These are phyloP conservation scores for Catharanthus roseus DNA, from an alignment of 257 asterid species.

Conservation along the genomic window DNA sequence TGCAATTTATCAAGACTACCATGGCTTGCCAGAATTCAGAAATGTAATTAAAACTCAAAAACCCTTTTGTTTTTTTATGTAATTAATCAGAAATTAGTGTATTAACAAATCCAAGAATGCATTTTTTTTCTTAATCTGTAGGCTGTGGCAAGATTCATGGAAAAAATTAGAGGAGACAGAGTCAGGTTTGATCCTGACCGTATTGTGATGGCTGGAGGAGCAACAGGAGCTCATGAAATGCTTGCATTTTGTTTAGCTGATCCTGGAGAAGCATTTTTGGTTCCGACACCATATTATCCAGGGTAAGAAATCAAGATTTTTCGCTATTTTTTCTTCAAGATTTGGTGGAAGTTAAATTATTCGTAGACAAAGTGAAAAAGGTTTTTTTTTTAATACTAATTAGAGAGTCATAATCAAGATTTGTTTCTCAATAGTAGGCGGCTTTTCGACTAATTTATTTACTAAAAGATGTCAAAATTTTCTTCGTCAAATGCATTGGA, in stretches of 20 bases:
- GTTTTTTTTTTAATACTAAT: too few species aligned
- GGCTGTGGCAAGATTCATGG: constrained; percentile 90
- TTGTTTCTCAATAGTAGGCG: too few species aligned
- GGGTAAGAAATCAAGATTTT: constrained; percentile 62
- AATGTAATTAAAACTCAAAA: constrained; percentile 30
- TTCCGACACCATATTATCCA: constrained; percentile 88
- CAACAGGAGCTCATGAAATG: constrained; percentile 79
- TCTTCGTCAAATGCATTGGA: constrained; percentile 1
- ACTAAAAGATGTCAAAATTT: background rate
- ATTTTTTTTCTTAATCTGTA: constrained; percentile 26
- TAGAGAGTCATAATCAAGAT: too few species aligned
- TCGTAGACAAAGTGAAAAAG: too few species aligned
- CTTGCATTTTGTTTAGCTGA: constrained; percentile 83
- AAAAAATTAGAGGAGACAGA: constrained; percentile 60
- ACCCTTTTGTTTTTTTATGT: too few species aligned
- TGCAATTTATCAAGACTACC: constrained; percentile 32
- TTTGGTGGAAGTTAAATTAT: too few species aligned
- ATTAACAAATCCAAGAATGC: background rate
- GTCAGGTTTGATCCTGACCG: constrained; percentile 64
- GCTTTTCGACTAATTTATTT: constrained; percentile 2
- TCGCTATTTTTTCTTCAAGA: too few species aligned
- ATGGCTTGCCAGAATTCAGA: constrained; percentile 75
- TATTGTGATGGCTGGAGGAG: constrained; percentile 85
- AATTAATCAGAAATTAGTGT: background rate
- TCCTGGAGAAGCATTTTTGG: constrained; percentile 73